These are phyloP conservation scores for Dichotomopilus funicola DNA, from an alignment of 2,329 filamentous ascomycete genomes.

Conservation along the genomic window DNA sequence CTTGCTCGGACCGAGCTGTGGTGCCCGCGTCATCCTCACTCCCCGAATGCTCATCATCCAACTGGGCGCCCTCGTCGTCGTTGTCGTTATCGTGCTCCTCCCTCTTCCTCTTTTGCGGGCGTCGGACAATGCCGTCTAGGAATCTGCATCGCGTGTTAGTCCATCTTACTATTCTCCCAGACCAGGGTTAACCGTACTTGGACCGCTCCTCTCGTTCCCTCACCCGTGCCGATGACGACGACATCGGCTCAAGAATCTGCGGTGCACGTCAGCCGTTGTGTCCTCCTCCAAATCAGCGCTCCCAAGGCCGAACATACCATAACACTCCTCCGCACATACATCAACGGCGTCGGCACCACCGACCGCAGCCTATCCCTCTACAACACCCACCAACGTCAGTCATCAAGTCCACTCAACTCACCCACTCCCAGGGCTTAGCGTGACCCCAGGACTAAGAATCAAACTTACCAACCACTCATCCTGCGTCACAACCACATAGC, in stretches of 20 bases:
- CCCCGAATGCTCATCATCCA: conserved; percentile 35
- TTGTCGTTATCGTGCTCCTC: conserved; percentile 24
- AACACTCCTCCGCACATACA: conserved; percentile 73
- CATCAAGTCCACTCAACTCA: conserved; percentile 20
- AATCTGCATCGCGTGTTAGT: conserved; percentile 17
- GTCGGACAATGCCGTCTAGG: conserved; percentile 31
- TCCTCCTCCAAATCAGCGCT: conserved; percentile 14
- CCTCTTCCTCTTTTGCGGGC: conserved; percentile 45
- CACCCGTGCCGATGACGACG: conserved; percentile 54
- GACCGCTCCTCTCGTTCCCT: conserved; percentile 62
- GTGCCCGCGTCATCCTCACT: conserved; percentile 24
- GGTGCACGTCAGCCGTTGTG: conserved; percentile 46
- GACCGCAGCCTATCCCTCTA: conserved; percentile 22
- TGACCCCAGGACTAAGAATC: neutral
- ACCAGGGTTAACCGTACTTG: conserved; percentile 43
- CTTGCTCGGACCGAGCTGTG: conserved; percentile 18
- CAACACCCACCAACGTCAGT: neutral
- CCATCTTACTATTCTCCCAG: neutral
- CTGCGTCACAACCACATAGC: conserved; percentile 73
- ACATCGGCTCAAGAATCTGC: conserved; percentile 42
- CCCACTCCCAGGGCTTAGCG: neutral
- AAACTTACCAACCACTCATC: conserved; percentile 46
- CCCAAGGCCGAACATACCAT: conserved; percentile 38
- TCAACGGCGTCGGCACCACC: conserved; percentile 45
- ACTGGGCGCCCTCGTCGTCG: conserved; percentile 4